Conservation (phyloP, 202 grass and related monocot species). For the Digitaria exilis region DNA sequence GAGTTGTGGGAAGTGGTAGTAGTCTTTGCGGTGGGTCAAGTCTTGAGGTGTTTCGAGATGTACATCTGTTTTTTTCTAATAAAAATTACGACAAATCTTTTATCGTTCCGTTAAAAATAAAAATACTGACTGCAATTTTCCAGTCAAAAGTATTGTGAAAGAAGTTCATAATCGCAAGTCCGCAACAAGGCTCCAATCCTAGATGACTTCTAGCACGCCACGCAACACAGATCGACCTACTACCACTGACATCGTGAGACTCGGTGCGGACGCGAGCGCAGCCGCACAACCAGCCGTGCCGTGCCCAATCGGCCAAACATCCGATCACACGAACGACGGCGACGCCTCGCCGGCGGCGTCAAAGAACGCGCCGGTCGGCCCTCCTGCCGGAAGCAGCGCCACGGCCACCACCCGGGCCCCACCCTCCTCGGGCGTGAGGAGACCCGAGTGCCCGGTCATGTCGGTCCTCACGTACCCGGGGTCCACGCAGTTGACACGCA, state of each 20-base stretch:
- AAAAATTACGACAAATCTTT: too few species aligned
- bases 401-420: conserved; percentile 42
- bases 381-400: conserved; percentile 41
- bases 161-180: too few species aligned
- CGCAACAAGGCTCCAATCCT: background rate
- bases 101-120: too few species aligned
- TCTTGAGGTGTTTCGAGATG: too few species aligned
- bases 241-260: background rate
- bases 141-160: too few species aligned
- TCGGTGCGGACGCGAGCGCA: background rate
- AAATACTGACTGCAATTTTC: too few species aligned
- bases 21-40: too few species aligned
- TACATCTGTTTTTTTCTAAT: too few species aligned
- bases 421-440: conserved; percentile 46
- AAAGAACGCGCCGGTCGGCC: conserved; percentile 45
- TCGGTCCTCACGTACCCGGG: conserved; percentile 65
- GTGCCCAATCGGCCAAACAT: background rate
- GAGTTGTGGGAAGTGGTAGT: too few species aligned
- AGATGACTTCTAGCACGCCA: background rate
- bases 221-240: background rate
- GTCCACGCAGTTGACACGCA: conserved; percentile 54
- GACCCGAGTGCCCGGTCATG: conserved; percentile 46
- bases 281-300: background rate
- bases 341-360: background rate
- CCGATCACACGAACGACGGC: conserved; percentile 48